Evolutionary conservation across 441 rosid genomes (phyloP), one percentile per base, ranked within the genome.

Genomic region (Adansonia rubrostipa): DNA sequence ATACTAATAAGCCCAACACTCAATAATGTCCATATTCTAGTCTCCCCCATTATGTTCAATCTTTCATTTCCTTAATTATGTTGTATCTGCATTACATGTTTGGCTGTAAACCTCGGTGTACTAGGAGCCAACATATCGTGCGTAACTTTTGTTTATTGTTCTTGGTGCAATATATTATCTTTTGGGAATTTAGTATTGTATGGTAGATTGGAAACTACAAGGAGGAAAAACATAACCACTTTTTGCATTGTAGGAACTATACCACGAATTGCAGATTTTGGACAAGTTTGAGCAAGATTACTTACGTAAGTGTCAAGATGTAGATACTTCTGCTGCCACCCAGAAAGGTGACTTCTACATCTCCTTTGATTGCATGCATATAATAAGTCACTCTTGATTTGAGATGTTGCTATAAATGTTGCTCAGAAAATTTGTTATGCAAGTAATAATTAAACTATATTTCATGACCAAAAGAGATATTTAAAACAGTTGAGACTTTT

Each of bases 281-380:
- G 99, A 97, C 88, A 91, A 97, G 87, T 91, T 95, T 80, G 98
- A 95, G 82, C 99, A 95, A 92, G 99, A 95, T 77, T 95, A 92
- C 85, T 87, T 85, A 65, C 99, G 93, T 64, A 97, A 90, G 89
- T 88, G 91, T 85, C 92, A 87, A 78, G 99, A 95, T 83, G 97
- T 93, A 69, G 94, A 91, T 80, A 93, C 81, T 78, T 86, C 94
- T 72, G 87, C 84, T 83, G 78, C 85, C 62, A 66, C 86, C 74
- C 97, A 89, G 77, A 90, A 89, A 90, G 99, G 99, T 95, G 71
- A 77, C 36, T 76, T 78, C 60, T 68, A 71, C 10, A 33, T 53
- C 28, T 54, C 63, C 63, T 71, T 33, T 33, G 28, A 19, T 28
- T 28, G 9, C 15, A n/a, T 71, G 14, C 33, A 5, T 71, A 33